These are phyloP conservation scores for Colletotrichum zoysiae DNA, from an alignment of 2,329 filamentous ascomycete species.

Conservation along the genomic window DNA sequence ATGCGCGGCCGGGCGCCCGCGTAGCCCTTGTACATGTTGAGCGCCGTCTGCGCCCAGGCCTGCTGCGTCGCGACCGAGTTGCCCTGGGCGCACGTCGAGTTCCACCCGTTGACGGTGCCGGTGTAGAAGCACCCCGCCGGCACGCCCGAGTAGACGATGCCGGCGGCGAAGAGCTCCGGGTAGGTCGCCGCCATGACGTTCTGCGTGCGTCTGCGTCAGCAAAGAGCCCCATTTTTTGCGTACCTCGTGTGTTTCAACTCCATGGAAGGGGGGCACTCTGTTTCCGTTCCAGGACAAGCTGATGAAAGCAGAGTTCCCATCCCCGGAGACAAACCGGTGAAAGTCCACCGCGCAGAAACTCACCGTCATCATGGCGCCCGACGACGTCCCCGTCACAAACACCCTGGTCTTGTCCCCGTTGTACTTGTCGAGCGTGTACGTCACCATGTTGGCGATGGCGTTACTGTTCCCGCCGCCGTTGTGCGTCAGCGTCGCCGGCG, in stretches of 20 bases:
- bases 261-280: no score
- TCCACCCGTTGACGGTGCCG: conserved; percentile 60
- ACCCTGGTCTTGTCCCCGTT: conserved; percentile 63
- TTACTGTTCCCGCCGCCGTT: conserved; percentile 69
- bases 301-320: not conserved
- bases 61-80: conserved; percentile 56
- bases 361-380: conserved; percentile 64
- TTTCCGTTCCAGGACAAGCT: not conserved
- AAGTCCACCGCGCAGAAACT: conserved; percentile 17
- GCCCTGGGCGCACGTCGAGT: conserved; percentile 63
- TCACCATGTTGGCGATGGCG: conserved; percentile 70
- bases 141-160: conserved; percentile 58
- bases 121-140: conserved; percentile 60
- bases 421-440: conserved; percentile 65
- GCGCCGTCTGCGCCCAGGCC: conserved; percentile 62
- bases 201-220: conserved; percentile 26
- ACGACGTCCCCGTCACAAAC: conserved; percentile 65
- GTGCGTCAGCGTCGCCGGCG: conserved; percentile 62
- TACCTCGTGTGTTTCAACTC: fast-evolving
- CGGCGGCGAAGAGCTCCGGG: conserved; percentile 61
- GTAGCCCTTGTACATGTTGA: conserved; percentile 63
- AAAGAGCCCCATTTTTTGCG: no score
- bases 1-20: conserved; percentile 64
- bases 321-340: no score
- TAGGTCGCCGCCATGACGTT: conserved; percentile 62